Evolutionary conservation across 1,284 basidiomycete genomes (phyloP), one percentile per base, ranked within the genome.

Genomic region (Leccinum glutinopallens): DNA sequence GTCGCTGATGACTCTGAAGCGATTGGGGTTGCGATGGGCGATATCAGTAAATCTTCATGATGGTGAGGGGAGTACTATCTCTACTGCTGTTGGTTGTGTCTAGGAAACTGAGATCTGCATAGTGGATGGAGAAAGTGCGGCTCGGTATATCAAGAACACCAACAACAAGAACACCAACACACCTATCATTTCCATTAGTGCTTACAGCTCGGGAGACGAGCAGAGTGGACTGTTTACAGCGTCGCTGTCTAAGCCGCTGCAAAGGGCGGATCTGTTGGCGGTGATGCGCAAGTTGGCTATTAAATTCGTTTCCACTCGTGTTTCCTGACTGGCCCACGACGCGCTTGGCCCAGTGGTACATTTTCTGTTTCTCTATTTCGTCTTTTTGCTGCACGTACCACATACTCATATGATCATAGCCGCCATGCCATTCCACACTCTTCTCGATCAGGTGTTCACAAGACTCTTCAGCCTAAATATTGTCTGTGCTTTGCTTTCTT

Each of bases 1-100:
- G 97, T 98, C 22, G 88, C 93, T 60, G 96, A 99, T 78, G 97
- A 97, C 13, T 95, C 96, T 5, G 96, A 97, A 75, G 97, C 97
- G 25, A 91, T 98, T 69, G 95, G 96, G 69, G 91, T 97, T 65
- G 96, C 96, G 10, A 97, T 98, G 89, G 94, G 95, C 59, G 95
- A 96, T 75, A 95, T 96, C 78, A 92, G 93, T 93, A 76, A 82
- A 93, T 87, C 35, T 33, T 49, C 29, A 2, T 69, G 55, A 5
- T 37, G 37, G 46, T 57, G 6, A 32, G 65, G 62, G 59, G 51
- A 19, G 29, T 60, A 37, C 25, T 60, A 46, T 46, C 8, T 12
- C 55, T 61, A 5, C 13, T 15, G 46, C 43, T 10, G n/a, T n/a
- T 9, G 3, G 35, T 49, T 5, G 53, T 41, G 29, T 15, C 15